Conservation (phyloP, 73 alveolate species). For the Tetrahymena borealis region DNA sequence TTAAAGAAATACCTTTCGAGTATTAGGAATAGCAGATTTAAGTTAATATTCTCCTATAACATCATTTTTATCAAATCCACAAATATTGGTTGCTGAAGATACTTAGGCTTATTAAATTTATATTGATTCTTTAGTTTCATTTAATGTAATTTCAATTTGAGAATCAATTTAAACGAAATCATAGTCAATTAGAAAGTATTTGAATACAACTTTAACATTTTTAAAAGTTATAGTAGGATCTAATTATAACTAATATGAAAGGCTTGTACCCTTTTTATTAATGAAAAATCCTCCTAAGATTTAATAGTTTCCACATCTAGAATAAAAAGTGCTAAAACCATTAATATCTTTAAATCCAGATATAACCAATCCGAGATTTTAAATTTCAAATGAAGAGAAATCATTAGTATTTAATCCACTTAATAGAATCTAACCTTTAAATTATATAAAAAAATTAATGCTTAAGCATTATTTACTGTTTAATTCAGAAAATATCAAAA, state of each 20-base stretch:
- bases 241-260: background rate
- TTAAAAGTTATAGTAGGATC: no score
- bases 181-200: background rate
- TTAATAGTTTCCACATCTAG: background rate
- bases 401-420: background rate
- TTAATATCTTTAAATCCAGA: background rate
- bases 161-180: background rate
- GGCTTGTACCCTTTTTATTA: background rate
- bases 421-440: background rate
- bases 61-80: background rate
- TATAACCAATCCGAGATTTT: background rate
- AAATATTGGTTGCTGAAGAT: background rate
- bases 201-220: background rate
- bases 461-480: no score
- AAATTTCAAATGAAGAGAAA: background rate
- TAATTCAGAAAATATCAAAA: no score
- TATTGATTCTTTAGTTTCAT: background rate
- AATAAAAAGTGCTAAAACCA: background rate
- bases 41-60: background rate
- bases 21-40: background rate
- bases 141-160: background rate
- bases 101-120: background rate
- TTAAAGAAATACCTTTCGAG: background rate
- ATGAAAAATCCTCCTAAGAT: background rate
- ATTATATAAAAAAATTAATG: background rate